Evolutionary conservation across 2,329 filamentous ascomycete species (phyloP), one percentile per base, ranked within the genome.

Genomic region (Alternaria burnsii): DNA sequence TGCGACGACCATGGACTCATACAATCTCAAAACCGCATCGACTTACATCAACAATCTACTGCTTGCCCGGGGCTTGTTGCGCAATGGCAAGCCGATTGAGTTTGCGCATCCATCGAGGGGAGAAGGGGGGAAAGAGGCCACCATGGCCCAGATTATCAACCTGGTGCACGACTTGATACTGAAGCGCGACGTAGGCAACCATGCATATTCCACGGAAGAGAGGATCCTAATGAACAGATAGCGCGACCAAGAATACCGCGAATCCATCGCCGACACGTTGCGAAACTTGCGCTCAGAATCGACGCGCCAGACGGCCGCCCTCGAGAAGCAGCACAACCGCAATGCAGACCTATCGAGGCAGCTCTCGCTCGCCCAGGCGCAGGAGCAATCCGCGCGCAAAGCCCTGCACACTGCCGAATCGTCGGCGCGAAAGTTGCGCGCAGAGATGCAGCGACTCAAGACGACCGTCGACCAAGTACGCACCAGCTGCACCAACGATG

Each of bases 81-180:
- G 86, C 60, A 85, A 87, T 82, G 86, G 90, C 67, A 87, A 90
- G 71, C 83, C 82, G 42, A 91, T 99, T 79, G 90, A 97, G 78
- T 99, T 99, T 77, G 89, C 91, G 61, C 83, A 88, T 63, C 90
- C 91, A 9, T 87, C 87, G 54, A 84, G 87, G 64, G 85, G 84
- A 60, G 87, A 89, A 65, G 85, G 85, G 18, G 87, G 86, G 18
- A 84, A 87, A 38, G 85, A 86, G 73, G 87, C 86, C 52, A 91
- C 91, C 18, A 94, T 95, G 89, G 90, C 91, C 20, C 88, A 89
- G 67, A 89, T 98, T 70, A 97, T 99, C 81, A 91, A 94, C 75
- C 86, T 99, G 24, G 88, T 99, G 50, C 97, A 99, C 79, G 95
- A 99, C 76, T 81, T 99, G 69, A 92, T 99, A 60, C 78, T 97